Conservation (phyloP, 2,329 filamentous ascomycete species). For the Diaporthe vaccinii region DNA sequence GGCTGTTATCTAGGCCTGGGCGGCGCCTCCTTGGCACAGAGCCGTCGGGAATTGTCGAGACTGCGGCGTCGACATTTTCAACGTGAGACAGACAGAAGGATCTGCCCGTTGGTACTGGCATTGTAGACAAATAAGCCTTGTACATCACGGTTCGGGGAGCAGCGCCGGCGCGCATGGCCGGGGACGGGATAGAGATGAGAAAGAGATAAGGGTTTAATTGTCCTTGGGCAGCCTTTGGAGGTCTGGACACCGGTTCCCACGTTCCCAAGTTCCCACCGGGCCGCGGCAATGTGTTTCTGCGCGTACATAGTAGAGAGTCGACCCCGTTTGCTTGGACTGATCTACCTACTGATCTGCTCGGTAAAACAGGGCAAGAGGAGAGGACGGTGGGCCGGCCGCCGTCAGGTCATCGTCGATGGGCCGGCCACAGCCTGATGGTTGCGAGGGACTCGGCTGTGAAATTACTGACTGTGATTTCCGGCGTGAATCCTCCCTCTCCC, state of each 20-base stretch:
- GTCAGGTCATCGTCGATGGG: constrained; percentile 7
- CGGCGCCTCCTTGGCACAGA: constrained; percentile 12
- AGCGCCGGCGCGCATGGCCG: background rate
- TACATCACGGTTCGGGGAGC: constrained; percentile 12
- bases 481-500: background rate
- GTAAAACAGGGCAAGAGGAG: constrained; percentile 30
- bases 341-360: constrained; percentile 29
- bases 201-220: constrained; percentile 30
- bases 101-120: constrained; percentile 13
- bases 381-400: background rate
- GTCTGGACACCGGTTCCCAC: constrained; percentile 8
- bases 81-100: constrained; percentile 16
- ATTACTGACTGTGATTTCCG: constrained; percentile 22
- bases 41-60: constrained; percentile 21
- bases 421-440: background rate
- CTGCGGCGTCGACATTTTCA: constrained; percentile 9
- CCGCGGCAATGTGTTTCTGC: constrained; percentile 20
- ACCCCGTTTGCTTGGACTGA: constrained; percentile 8
- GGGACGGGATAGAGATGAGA: constrained; percentile 20
- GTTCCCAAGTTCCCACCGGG: constrained; percentile 10
- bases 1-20: constrained; percentile 10
- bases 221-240: constrained; percentile 3
- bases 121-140: constrained; percentile 8
- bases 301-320: background rate
- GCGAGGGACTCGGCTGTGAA: constrained; percentile 30